Percentiles rank a stretch among this genome's conserved stretches.
Conservation (phyloP, 345 rosid species). For the Bretschneidera sinensis region DNA sequence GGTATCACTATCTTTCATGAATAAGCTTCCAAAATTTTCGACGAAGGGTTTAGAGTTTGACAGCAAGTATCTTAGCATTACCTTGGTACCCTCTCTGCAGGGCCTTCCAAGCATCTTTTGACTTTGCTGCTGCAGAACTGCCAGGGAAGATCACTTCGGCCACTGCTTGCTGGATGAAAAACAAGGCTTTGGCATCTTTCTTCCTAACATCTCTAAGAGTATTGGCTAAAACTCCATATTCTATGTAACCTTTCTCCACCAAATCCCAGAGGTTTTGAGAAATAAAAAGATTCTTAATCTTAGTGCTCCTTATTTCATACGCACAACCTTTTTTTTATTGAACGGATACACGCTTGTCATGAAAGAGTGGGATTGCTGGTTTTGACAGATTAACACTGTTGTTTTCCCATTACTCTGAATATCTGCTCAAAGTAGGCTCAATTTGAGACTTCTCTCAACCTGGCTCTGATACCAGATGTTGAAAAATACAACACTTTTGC, state of each 20-base stretch:
- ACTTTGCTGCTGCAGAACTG: neutral
- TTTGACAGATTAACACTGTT: too few relatives aligned
- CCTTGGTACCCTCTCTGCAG: neutral
- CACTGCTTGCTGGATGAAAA: neutral
- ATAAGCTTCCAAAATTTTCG: neutral
- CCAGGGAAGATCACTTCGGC: neutral
- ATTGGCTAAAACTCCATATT: neutral
- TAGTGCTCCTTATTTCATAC: too few relatives aligned
- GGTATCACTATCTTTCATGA: conserved; percentile 2
- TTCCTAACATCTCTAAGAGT: neutral
- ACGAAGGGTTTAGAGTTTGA: conserved; percentile 7
- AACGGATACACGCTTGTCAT: too few relatives aligned
- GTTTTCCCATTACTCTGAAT: too few relatives aligned
- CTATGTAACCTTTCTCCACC: neutral
- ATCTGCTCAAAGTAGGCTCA: too few relatives aligned
- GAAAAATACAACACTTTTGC: too few relatives aligned
- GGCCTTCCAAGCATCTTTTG: neutral
- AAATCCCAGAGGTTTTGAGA: conserved; percentile 7
- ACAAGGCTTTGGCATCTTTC: conserved; percentile 7
- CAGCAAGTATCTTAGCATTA: neutral
- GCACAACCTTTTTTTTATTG: too few relatives aligned
- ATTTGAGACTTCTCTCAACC: too few relatives aligned
- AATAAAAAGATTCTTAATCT: too few relatives aligned
- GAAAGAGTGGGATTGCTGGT: too few relatives aligned
- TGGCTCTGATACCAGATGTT: too few relatives aligned